Base-by-base conservation (phyloP, 2,329 filamentous ascomycete genomes). In the Sclerotinia subarctica region DNA sequence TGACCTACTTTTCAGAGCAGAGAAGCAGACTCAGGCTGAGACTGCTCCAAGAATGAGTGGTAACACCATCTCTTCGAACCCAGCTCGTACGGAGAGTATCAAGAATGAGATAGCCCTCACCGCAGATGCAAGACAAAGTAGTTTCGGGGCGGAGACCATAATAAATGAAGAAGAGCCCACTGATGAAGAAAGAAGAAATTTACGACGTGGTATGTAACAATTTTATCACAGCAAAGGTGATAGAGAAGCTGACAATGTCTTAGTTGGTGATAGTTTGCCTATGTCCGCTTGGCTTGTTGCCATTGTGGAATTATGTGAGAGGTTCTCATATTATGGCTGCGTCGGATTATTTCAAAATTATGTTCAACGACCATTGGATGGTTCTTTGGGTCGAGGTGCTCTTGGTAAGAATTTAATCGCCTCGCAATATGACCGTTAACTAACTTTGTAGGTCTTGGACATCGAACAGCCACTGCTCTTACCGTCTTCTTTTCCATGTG, bases 261-360 rank as follows among this genome's bases (percentile, higher is more conserved):
- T 44, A 66, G 64, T 66, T 49, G 64, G 64, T 15, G 64, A 66
- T n/a, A 59, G 17, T 60, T 49, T 66, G 21, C 64, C 64, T 24
- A 66, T 38, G 29, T 47, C 64, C n/a, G 64, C 64, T 38, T 66
- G 64, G 64, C 54, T 66, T 29, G 64, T 66, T 32, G 64, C 64
- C 4, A 60, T 60, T 6, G 64, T 66, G 8, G 64, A 66, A 17
- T 38, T 67, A 6, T 66, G 64, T 51, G 64, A 66, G 32, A 51
- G 64, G 21, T 89, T 88, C 74, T 85, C 85, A 6, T 90, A 87
- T 79, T 89, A 89, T 74, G 88, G 88, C 51, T 86, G 84, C 11
- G 85, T 84, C 21, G 83, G 84, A 63, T 81, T 88, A 52, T 88
- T 85, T 84, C 82, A 72, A 82, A 90, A 90, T 76, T 90, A 84